Conservation (phyloP, 371 early-diverging fungal species). For the Apophysomyces elegans region DNA sequence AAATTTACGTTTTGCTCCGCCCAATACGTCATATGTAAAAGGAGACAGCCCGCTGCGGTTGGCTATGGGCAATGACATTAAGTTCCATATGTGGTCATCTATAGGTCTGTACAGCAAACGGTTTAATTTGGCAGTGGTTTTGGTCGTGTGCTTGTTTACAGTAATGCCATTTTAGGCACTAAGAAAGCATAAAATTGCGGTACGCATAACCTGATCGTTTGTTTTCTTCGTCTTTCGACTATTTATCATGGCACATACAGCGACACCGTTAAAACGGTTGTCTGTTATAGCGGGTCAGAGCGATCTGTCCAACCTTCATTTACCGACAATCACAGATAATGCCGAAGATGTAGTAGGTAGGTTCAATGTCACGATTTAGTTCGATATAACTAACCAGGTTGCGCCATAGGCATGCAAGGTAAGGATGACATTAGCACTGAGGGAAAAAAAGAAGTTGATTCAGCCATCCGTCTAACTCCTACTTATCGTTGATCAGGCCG, state of each 20-base stretch:
- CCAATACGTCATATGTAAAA: background rate
- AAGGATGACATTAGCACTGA: background rate
- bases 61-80: background rate
- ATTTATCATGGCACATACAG: constrained; percentile 28
- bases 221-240: background rate
- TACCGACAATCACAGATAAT: constrained; percentile 49
- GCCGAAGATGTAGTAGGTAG: constrained; percentile 51
- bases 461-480: background rate
- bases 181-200: background rate
- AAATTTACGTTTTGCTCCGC: background rate
- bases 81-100: too few relatives aligned
- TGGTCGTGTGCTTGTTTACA: constrained; percentile 4
- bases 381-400: background rate
- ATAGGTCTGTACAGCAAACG: too few relatives aligned
- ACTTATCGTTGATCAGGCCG: constrained; percentile 45
- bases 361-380: constrained; percentile 14
- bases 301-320: constrained; percentile 38
- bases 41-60: background rate
- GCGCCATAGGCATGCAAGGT: constrained; percentile 32
- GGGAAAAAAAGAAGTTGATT: background rate
- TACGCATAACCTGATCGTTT: background rate
- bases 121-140: too few relatives aligned
- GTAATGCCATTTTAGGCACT: background rate
- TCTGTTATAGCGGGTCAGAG: constrained; percentile 52
- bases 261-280: constrained; percentile 50